Percentiles rank a stretch among this genome's conserved stretches.
Evolutionary conservation across 2,329 filamentous ascomycete genomes (phyloP).

Genomic region (Trichoderma sp.): DNA sequence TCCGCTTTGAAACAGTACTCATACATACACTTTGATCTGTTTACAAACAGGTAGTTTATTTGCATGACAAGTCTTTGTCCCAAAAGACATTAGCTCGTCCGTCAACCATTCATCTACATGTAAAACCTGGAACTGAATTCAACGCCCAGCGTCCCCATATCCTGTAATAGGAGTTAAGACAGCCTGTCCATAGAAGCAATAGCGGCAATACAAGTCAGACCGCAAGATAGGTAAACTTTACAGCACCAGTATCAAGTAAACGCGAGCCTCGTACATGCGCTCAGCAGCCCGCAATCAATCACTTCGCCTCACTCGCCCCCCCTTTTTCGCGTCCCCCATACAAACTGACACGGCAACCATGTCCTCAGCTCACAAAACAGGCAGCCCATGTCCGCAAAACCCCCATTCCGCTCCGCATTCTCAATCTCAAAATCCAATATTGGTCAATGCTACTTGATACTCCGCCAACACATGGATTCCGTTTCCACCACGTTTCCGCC

Average conservation of each 20-base stretch:
- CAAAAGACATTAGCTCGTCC: neutral
- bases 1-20: neutral
- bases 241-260: neutral
- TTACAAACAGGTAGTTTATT: neutral
- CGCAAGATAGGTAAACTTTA: neutral
- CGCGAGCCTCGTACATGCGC: neutral
- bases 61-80: neutral
- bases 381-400: neutral
- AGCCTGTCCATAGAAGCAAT: neutral
- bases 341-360: neutral
- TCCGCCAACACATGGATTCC: neutral
- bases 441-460: neutral
- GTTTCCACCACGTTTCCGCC: neutral
- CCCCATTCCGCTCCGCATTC: conserved; percentile 3
- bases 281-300: neutral
- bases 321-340: neutral
- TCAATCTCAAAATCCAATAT: neutral
- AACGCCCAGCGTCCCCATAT: neutral
- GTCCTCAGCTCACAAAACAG: neutral
- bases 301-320: neutral
- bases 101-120: neutral
- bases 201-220: neutral
- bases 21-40: neutral
- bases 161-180: neutral
- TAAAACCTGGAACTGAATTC: neutral